Base-by-base conservation (phyloP, 2,329 filamentous ascomycete species). In the Phoma herbarum region DNA sequence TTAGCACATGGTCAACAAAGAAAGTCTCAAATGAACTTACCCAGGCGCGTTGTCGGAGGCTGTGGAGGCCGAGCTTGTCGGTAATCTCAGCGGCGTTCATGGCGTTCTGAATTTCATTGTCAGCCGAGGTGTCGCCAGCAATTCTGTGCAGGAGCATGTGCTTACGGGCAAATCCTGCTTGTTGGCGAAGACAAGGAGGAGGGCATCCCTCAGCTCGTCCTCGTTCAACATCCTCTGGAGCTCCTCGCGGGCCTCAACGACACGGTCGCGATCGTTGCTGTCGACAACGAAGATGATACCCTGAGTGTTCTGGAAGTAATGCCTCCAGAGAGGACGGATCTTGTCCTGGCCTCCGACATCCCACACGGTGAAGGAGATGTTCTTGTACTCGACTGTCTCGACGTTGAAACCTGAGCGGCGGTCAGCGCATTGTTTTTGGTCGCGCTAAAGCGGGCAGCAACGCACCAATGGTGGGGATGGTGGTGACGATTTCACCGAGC, bases 11-110 rank as follows among this genome's bases (percentile, higher is more conserved):
- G 5, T 39, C 47, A 22, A 10, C 12, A 22, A 47, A 61, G 39
- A 61, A 46, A 48, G 35, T 29, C 28, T 33, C 12, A 18, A 20
- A 44, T 50, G 43, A 65, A 84, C 93, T 80, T 93, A 99, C 95
- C 95, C 95, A 99, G 77, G 92, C 91, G 81, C 95, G 93, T 86
- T 97, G 92, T 87, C 93, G 92, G 87, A 99, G 86, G 85, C 92
- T 96, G 89, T 98, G 94, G 77, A 99, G 93, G 79, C 95, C 95
- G 82, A 99, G 92, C 89, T 98, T 97, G 85, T 99, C 94, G 82
- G 95, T 99, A 82, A 99, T 98, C 86, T 99, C 95, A 78, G 95
- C 94, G 77, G 95, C 94, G 84, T 96, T 97, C 95, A 98, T 98
- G 82, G 95, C 95, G 79, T 98, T 98, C 93, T 97, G 76, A 20